Percentiles rank a stretch among this genome's conserved stretches.
These are phyloP conservation scores for Candida nemodendra DNA, from an alignment of 805 yeast genomes.

Conservation along the genomic window DNA sequence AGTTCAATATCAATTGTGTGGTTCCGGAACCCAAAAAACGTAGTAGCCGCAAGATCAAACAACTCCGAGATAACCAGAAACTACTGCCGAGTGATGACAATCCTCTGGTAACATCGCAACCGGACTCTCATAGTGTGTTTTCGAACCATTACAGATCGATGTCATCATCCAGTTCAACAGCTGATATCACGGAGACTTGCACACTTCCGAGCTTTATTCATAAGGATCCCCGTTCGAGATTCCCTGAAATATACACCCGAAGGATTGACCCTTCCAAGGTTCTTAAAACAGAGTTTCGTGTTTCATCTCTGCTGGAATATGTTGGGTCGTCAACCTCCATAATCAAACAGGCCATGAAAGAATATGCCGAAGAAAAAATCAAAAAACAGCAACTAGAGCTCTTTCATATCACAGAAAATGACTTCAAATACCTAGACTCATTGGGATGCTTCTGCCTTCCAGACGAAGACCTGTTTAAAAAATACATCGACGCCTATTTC, in stretches of 20 bases:
- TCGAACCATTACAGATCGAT: no score
- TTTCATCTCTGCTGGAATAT: constrained; percentile 26
- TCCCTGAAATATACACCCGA: constrained; percentile 24
- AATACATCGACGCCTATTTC: constrained; percentile 61
- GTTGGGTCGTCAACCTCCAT: constrained; percentile 32
- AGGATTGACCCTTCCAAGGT: constrained; percentile 22
- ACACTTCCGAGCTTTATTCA: constrained; percentile 19
- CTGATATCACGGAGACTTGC: neutral
- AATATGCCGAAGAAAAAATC: constrained; percentile 15
- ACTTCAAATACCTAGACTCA: constrained; percentile 20
- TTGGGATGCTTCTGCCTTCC: constrained; percentile 72
- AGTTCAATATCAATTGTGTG: constrained; percentile 62
- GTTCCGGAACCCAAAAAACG: constrained; percentile 50
- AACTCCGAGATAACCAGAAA: constrained; percentile 9
- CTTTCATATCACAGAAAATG: constrained; percentile 15
- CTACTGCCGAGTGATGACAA: no score
- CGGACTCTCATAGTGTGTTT: neutral
- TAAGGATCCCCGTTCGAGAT: constrained; percentile 24
- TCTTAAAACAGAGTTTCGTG: constrained; percentile 17
- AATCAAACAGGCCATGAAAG: constrained; percentile 31
- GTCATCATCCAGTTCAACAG: neutral
- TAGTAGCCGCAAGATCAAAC: constrained; percentile 24
- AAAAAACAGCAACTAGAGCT: constrained; percentile 6
- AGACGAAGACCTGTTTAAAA: constrained; percentile 53
- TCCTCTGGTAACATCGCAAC: neutral